phyloP scores from a whole-genome alignment of 2,329 filamentous ascomycete species.

The Cryphonectria naterciae region DNA sequence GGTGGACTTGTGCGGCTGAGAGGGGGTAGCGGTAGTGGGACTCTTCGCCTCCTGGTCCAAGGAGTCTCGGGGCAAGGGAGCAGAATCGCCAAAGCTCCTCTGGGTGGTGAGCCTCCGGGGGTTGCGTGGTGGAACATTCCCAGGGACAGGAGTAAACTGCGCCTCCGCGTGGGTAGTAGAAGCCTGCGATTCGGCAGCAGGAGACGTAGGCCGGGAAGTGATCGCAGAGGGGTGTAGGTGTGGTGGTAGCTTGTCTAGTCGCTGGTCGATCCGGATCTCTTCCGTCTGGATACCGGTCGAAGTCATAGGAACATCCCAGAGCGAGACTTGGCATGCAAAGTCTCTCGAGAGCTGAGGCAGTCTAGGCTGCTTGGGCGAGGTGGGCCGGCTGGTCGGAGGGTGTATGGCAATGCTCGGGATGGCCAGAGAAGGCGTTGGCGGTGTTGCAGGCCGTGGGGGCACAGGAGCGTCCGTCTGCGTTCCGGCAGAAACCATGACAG shows the following conservation, averaged over 20 bases:
- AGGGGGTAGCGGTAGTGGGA: constrained; percentile 78
- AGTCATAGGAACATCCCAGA: constrained; percentile 54
- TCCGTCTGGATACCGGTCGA: constrained; percentile 78
- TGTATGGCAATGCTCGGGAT: constrained; percentile 92
- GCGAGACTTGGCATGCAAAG: constrained; percentile 77
- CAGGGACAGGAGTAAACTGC: constrained; percentile 56
- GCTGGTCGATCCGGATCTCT: constrained; percentile 81
- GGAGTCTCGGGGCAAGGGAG: constrained; percentile 52
- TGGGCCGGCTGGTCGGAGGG: constrained; percentile 82
- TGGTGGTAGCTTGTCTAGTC: constrained; percentile 72
- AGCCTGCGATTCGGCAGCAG: constrained; percentile 39
- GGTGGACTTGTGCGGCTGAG: constrained; percentile 65
- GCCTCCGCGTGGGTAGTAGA: constrained; percentile 40
- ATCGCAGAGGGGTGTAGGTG: constrained; percentile 82
- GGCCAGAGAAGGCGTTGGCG: constrained; percentile 47
- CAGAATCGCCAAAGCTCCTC: constrained; percentile 51
- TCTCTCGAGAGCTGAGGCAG: constrained; percentile 84
- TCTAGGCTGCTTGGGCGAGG: constrained; percentile 73
- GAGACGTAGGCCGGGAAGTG: constrained; percentile 62
- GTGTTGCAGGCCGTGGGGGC: constrained; percentile 33
- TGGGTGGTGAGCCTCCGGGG: constrained; percentile 58
- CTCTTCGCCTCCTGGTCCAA: constrained; percentile 56
- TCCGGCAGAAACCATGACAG: constrained; percentile 56
- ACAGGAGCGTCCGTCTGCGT: constrained; percentile 64
- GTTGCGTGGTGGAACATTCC: constrained; percentile 61